These are phyloP conservation scores for Trapa bicornis DNA, from an alignment of 345 rosid species.

Conservation along the genomic window DNA sequence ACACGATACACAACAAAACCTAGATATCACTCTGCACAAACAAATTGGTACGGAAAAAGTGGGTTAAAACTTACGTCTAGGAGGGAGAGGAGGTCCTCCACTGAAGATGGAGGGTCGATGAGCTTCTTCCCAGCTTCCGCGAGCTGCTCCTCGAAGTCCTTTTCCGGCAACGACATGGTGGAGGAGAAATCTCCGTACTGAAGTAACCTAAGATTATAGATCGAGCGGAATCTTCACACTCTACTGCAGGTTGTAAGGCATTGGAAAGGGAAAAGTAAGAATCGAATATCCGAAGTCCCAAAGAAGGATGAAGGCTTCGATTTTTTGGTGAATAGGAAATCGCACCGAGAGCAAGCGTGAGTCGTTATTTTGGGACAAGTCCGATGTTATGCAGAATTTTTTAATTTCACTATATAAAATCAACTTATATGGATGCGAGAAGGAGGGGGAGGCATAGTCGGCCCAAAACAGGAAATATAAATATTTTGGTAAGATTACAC, in stretches of 20 bases:
- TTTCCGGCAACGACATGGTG: constrained; percentile 27
- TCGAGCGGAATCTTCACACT: constrained; percentile 3
- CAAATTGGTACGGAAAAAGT: not conserved
- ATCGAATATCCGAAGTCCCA: too few species aligned
- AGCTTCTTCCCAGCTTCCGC: constrained; percentile 63
- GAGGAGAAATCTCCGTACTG: not conserved
- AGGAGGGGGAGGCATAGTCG: too few species aligned
- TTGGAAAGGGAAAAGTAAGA: too few species aligned
- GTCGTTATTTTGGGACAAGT: too few species aligned
- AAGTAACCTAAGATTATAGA: constrained; percentile 6
- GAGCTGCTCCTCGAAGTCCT: constrained; percentile 58
- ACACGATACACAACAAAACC: not conserved
- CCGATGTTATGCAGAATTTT: too few species aligned
- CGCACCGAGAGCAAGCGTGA: not conserved
- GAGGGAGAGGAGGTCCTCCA: constrained; percentile 66
- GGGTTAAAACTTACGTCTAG: constrained; percentile 58
- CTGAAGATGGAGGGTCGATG: constrained; percentile 38
- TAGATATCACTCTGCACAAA: not conserved
- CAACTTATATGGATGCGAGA: too few species aligned
- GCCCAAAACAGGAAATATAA: too few species aligned
- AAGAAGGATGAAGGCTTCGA: constrained; percentile 1
- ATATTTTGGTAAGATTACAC: too few species aligned
- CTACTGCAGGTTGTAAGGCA: too few species aligned
- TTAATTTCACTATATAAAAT: too few species aligned
- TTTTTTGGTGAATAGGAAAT: not conserved